Conservation (phyloP, 2,329 filamentous ascomycete species). For the Fonsecaea erecta region DNA sequence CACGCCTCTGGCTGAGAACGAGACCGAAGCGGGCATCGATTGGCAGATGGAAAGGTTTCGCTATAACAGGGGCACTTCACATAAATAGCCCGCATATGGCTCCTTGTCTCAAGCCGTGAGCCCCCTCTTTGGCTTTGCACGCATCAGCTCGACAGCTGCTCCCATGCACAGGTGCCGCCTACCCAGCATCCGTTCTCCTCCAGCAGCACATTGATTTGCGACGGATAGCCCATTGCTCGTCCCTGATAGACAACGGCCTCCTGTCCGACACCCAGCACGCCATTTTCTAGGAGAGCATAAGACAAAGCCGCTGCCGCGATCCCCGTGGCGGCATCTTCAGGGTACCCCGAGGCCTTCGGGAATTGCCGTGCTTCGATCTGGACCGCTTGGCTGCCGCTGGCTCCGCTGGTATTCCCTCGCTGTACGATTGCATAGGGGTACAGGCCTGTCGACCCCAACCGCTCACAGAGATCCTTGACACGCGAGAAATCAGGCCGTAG, state of each 20-base stretch:
- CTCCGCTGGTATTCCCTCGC: not conserved
- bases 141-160: not conserved
- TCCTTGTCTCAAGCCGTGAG: not conserved
- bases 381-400: not conserved
- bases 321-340: slow-evolving; percentile 17
- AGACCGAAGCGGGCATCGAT: not conserved
- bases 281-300: not conserved
- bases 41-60: not conserved
- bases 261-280: not conserved
- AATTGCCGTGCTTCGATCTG: slow-evolving; percentile 18
- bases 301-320: slow-evolving; percentile 13
- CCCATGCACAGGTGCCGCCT: slow-evolving; percentile 74
- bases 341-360: slow-evolving; percentile 15
- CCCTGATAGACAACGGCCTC: slow-evolving; percentile 11
- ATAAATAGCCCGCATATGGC: not conserved
- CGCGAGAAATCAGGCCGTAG: slow-evolving; percentile 6
- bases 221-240: slow-evolving; percentile 11
- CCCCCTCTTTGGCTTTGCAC: not conserved
- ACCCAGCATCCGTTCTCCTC: slow-evolving; percentile 58
- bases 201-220: slow-evolving; percentile 8
- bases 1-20: not conserved
- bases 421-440: slow-evolving; percentile 13
- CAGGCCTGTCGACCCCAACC: slow-evolving; percentile 13
- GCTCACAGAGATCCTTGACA: slow-evolving; percentile 6
- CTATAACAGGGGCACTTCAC: not conserved